A percentile compares a stretch with the other conserved stretches of the same genome.
Evolutionary conservation across 768 basidiomycete genomes (phyloP).

Genomic region (Trametes villosa): DNA sequence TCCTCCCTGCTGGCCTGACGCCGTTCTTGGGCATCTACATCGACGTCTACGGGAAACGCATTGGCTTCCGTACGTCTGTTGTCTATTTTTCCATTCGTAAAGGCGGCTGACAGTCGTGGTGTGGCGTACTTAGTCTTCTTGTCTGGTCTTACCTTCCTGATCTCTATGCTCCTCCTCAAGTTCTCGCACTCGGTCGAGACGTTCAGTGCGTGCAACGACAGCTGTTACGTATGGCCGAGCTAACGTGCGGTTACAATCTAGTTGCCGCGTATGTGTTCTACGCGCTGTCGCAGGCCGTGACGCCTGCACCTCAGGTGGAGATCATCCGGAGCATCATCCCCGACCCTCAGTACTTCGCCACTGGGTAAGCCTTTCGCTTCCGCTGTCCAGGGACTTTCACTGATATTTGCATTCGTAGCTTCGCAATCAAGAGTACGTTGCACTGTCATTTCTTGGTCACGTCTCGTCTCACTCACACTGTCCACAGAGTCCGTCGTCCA

Average conservation of each 20-base stretch:
- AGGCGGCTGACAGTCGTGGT: not conserved
- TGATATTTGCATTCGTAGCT: conserved; percentile 28
- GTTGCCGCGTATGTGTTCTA: conserved; percentile 49
- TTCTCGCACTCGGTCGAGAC: conserved; percentile 43
- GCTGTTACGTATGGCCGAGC: not conserved
- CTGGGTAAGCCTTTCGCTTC: conserved; percentile 35
- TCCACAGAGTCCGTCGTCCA: conserved; percentile 45
- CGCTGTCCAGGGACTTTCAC: not conserved
- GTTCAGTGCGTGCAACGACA: conserved; percentile 36
- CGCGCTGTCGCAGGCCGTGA: conserved; percentile 43
- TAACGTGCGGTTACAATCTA: conserved; percentile 13
- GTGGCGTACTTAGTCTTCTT: conserved; percentile 38
- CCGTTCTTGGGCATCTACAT: conserved; percentile 48
- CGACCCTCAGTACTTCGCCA: conserved; percentile 46
- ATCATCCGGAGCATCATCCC: conserved; percentile 47
- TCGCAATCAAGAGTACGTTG: conserved; percentile 45
- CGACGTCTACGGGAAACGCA: conserved; percentile 43
- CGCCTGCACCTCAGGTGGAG: conserved; percentile 42
- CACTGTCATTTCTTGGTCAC: not conserved
- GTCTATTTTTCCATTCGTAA: not conserved
- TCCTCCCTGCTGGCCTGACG: conserved; percentile 44
- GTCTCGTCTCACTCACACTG: not conserved
- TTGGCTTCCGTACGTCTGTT: conserved; percentile 40
- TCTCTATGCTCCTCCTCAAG: conserved; percentile 46
- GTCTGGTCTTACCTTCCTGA: conserved; percentile 44